Conservation (phyloP, 1,284 basidiomycete species). For the Irpex sp. region DNA sequence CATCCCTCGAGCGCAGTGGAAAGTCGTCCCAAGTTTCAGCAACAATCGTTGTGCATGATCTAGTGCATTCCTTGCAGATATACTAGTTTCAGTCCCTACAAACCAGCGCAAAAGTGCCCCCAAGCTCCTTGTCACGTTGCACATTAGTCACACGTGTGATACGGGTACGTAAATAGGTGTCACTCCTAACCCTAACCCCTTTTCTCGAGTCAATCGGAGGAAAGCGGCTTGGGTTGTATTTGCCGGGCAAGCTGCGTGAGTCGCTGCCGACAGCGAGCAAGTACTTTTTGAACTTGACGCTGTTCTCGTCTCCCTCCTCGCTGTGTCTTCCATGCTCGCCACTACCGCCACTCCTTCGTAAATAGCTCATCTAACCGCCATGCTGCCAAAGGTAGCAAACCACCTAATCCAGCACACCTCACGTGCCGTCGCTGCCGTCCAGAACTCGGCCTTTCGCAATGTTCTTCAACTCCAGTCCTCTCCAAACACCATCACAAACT, state of each 20-base stretch:
- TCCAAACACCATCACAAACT: slow-evolving; percentile 32
- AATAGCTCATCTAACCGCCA: slow-evolving; percentile 22
- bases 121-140: too few species aligned
- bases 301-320: neutral
- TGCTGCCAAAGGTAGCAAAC: slow-evolving; percentile 74
- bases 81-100: too few species aligned
- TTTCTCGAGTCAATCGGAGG: neutral
- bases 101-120: too few species aligned
- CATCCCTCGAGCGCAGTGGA: too few species aligned
- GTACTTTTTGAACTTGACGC: neutral
- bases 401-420: slow-evolving; percentile 68
- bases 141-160: too few species aligned
- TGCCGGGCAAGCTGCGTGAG: neutral
- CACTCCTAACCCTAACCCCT: neutral
- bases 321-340: neutral
- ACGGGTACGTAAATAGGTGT: neutral
- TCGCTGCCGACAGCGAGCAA: neutral
- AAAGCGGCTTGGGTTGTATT: neutral
- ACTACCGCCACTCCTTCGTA: neutral
- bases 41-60: too few species aligned
- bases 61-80: too few species aligned
- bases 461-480: slow-evolving; percentile 61
- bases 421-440: slow-evolving; percentile 67
- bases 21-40: too few species aligned
- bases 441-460: slow-evolving; percentile 69